A percentile compares a stretch with the other conserved stretches of the same genome.
Evolutionary conservation across 1,284 basidiomycete species (phyloP).

Genomic region (Peniophora sp.): DNA sequence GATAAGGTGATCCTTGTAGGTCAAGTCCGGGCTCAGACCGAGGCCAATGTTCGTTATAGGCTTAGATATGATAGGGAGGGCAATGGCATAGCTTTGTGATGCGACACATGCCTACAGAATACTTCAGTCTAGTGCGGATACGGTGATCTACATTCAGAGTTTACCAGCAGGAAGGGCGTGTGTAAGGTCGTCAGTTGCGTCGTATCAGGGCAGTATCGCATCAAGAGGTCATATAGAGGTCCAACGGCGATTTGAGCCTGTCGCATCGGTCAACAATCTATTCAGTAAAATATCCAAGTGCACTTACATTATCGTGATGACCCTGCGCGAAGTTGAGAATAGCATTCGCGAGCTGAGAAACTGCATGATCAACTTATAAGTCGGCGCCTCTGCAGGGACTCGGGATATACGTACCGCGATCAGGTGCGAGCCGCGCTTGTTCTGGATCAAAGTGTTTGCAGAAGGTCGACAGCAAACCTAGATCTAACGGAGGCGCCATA

Average conservation of each 20-base stretch:
- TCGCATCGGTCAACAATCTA: too few species aligned
- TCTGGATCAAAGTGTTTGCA: conserved; percentile 48
- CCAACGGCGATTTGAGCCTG: conserved; percentile 39
- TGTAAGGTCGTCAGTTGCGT: conserved; percentile 66
- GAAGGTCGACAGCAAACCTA: conserved; percentile 45
- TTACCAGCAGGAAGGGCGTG: conserved; percentile 36
- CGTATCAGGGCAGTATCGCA: conserved; percentile 46
- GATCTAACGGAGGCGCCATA: conserved; percentile 17
- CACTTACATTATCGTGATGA: neutral
- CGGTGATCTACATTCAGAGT: conserved; percentile 8
- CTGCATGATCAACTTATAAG: neutral
- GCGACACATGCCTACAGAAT: conserved; percentile 32
- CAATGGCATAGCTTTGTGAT: conserved; percentile 41
- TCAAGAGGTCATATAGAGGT: conserved; percentile 51
- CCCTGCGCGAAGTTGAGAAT: neutral
- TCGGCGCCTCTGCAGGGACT: conserved; percentile 1
- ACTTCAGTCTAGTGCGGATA: conserved; percentile 3
- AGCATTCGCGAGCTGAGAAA: conserved; percentile 1
- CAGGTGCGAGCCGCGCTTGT: conserved; percentile 56
- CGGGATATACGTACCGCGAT: conserved; percentile 42
- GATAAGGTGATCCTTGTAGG: conserved; percentile 66
- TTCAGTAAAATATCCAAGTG: neutral
- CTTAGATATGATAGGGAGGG: conserved; percentile 47
- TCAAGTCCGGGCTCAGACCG: conserved; percentile 40
- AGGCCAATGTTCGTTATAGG: conserved; percentile 55